Evolutionary conservation across 257 asterid species (phyloP).

Genomic region (Primulina huaijiensis): DNA sequence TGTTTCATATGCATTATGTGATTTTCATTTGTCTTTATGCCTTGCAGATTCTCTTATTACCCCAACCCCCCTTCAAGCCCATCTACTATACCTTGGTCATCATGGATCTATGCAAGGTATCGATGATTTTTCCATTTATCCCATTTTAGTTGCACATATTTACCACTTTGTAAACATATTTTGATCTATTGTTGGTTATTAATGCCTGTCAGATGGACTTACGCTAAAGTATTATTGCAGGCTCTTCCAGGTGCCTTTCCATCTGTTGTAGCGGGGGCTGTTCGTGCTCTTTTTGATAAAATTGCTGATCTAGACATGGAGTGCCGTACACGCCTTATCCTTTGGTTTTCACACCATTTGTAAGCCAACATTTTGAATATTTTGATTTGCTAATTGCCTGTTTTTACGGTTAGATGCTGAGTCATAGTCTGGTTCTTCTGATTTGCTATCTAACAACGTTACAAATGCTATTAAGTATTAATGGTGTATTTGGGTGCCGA

Average conservation of each 20-base stretch:
- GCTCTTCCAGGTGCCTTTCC: conserved; percentile 99
- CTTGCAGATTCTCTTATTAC: conserved; percentile 89
- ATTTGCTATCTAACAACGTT: conserved; percentile 4
- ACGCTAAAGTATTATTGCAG: conserved; percentile 37
- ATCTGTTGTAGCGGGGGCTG: conserved; percentile 97
- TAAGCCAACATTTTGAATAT: conserved; percentile 40
- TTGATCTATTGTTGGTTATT: conserved; percentile 2
- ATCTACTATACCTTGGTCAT: conserved; percentile 90
- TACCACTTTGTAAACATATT: conserved; percentile 8
- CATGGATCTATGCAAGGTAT: conserved; percentile 97
- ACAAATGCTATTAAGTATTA: conserved; percentile 1
- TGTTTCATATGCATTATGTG: conserved; percentile 12
- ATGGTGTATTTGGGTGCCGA: neutral
- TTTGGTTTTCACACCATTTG: conserved; percentile 99
- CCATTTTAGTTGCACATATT: conserved; percentile 5
- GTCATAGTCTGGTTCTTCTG: neutral
- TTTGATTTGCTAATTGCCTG: neutral
- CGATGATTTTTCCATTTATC: conserved; percentile 12
- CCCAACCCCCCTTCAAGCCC: conserved; percentile 93
- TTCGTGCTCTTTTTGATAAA: conserved; percentile 89
- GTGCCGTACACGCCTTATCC: conserved; percentile 89
- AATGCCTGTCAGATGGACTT: conserved; percentile 24
- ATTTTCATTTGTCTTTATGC: conserved; percentile 14
- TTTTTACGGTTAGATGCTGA: neutral
- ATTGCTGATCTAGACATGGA: conserved; percentile 96